Evolutionary conservation across 306 rosid species (phyloP), one percentile per base, ranked within the genome.

Genomic region (Calophaca sinica): DNA sequence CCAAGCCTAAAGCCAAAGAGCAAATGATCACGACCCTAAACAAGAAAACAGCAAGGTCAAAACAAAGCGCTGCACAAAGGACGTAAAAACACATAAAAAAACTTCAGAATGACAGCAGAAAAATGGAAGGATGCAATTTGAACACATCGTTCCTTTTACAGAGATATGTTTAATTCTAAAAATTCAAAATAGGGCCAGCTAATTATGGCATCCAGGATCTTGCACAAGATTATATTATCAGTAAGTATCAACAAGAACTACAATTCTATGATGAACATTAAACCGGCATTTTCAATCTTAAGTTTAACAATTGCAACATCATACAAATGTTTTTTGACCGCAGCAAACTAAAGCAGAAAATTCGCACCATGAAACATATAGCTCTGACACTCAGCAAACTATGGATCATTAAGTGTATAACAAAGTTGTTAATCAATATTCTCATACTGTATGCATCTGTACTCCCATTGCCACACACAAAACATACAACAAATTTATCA

Each of bases 1-100:
- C 87, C 82, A 83, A 79, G 87, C 89, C 87, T 83, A 87, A 73
- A 48, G 82, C 84, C 90, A 81, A 74, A 79, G 67, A 60, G 91
- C 88, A 85, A 85, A 80, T 69, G 85, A 70, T 91, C 89, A 89
- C 85, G 87, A 80, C 82, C 96, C 93, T 88, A 87, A 81, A 89
- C 88, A 83, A 86, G 83, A 84, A 84, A 88, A 85, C 84, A 89
- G 69, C 61, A 65, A 72, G 28, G 90, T 84, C 89, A 87, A 84
- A 80, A 66, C 61, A 66, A 60, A 61, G 74, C 48, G 77, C 32
- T 63, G 74, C 53, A 55, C 48, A 67, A 74, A 62, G 45, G 45
- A 70, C 72, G 72, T 11, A 71, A 15, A 80, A 54, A 68, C 39
- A 53, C 41, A 38, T 4, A 4, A 49, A 6, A 59, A 32, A 64